A percentile compares a stretch with the other conserved stretches of the same genome.
Evolutionary conservation across 352 stramenopile genomes (phyloP).

Genomic region (Phytophthora syringae): DNA sequence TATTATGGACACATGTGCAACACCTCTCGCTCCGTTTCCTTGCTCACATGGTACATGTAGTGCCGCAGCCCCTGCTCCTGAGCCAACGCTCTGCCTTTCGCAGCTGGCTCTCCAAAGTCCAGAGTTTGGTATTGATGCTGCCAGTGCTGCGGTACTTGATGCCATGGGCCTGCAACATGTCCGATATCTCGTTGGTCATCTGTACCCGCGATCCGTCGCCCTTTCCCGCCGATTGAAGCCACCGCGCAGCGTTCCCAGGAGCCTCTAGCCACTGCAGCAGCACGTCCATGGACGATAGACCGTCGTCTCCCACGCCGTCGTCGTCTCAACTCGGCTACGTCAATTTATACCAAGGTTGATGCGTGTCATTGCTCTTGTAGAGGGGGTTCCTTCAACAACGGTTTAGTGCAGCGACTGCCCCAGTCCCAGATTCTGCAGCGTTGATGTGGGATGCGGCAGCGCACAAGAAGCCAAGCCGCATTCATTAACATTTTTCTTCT

Average conservation of each 20-base stretch:
- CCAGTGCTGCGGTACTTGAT: background rate
- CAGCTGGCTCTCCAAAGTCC: background rate
- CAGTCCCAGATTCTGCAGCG: too few species aligned
- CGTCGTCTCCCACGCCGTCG: constrained; percentile 9
- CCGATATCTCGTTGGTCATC: background rate
- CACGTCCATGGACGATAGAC: constrained; percentile 18
- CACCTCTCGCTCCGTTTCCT: constrained; percentile 4
- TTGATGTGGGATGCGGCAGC: too few species aligned
- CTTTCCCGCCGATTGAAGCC: background rate
- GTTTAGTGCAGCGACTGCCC: too few species aligned
- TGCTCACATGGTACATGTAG: background rate
- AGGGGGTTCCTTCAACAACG: background rate
- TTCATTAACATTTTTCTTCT: too few species aligned
- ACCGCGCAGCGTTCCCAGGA: background rate
- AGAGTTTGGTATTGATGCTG: background rate
- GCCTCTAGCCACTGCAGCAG: constrained; percentile 10
- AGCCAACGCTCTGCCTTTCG: constrained; percentile 2
- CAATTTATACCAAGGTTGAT: too few species aligned
- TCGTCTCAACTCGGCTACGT: constrained; percentile 7
- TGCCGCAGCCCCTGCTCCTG: background rate
- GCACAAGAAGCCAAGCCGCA: too few species aligned
- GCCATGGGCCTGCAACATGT: background rate
- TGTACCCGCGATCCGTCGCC: background rate
- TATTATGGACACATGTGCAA: constrained; percentile 12
- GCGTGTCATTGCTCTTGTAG: background rate